Base-by-base conservation (phyloP, 2,329 filamentous ascomycete genomes). In the Emericellopsis atlantica region DNA sequence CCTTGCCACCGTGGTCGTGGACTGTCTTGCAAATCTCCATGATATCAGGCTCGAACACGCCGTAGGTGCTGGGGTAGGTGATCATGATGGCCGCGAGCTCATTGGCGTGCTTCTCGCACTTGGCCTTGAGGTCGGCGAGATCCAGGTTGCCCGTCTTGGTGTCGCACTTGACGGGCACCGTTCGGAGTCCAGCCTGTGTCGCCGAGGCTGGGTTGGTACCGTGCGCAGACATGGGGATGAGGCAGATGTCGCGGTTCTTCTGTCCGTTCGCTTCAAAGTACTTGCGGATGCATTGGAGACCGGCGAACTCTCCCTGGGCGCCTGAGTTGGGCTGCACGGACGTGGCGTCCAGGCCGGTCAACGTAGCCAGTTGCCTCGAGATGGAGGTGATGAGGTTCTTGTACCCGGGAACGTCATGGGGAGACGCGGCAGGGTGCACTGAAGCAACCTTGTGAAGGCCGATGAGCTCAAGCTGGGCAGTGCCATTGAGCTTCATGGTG, bases 401-500 rank as follows among this genome's bases (percentile, higher is more conserved):
- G 56, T 92, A 94, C 14, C 86, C 85, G 47, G 70, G 62, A 24
- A 78, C 73, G 47, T 80, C 71, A 36, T 75, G 65, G 0, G 65
- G 53, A 0, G 83, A 82, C 32, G 80, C 75, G 53, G 88, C 87
- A 0, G 90, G 90, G 62, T 96, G 90, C 29, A 94, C 70, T 45
- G 81, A 77, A 34, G 84, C 31, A 24, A 33, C 23, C 7, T 26
- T 37, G 16, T 37, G 32, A 7, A 34, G 32, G 34, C 23, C 16
- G 31, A 43, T 39, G 7, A 89, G 83, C 14, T 84, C 74, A 90
- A 96, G 95, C 66, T 95, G 87, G 1, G 85, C 85, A 4, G 89
- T 92, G 34, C 84, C 85, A 59, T 95, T 95, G 40, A 95, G 78
- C 70, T 96, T 96, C 90, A 96, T 96, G 12, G 90, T 96, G 69